Conservation (phyloP, 371 early-diverging fungal genomes). For the Saksenaea oblongispora region DNA sequence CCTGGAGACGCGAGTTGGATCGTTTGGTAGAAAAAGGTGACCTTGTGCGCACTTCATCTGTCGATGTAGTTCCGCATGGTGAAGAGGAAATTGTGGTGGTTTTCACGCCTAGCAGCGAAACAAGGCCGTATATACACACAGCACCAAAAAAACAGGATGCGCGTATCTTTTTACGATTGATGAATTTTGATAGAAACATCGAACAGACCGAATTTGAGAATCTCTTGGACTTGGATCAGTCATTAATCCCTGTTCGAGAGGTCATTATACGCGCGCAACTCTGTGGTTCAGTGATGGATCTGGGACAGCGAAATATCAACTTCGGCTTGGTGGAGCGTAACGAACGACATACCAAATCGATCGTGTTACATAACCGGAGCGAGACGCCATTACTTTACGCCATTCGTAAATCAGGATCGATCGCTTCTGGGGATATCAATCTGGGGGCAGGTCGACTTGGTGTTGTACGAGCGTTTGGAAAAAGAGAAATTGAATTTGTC, state of each 20-base stretch:
- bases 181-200: constrained; percentile 80
- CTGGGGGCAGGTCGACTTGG: constrained; percentile 82
- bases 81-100: constrained; percentile 78
- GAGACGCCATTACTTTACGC: constrained; percentile 90
- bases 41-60: constrained; percentile 60
- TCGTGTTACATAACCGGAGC: constrained; percentile 89
- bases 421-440: constrained; percentile 90
- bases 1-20: constrained; percentile 76
- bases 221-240: constrained; percentile 57
- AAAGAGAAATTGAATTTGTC: constrained; percentile 89
- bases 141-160: constrained; percentile 84
- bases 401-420: constrained; percentile 94
- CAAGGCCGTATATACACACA: constrained; percentile 63
- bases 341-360: constrained; percentile 85
- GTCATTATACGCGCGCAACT: constrained; percentile 86
- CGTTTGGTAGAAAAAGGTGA: constrained; percentile 69
- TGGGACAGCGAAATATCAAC: constrained; percentile 96
- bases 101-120: constrained; percentile 65
- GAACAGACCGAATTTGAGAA: constrained; percentile 73
- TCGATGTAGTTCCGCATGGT: constrained; percentile 74
- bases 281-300: constrained; percentile 85
- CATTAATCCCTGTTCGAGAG: constrained; percentile 91
- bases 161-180: constrained; percentile 71
- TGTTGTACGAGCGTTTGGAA: constrained; percentile 89
- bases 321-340: constrained; percentile 91